Conservation (phyloP, 176 grass and related monocot genomes). For the Rhynchospora tenuis region DNA sequence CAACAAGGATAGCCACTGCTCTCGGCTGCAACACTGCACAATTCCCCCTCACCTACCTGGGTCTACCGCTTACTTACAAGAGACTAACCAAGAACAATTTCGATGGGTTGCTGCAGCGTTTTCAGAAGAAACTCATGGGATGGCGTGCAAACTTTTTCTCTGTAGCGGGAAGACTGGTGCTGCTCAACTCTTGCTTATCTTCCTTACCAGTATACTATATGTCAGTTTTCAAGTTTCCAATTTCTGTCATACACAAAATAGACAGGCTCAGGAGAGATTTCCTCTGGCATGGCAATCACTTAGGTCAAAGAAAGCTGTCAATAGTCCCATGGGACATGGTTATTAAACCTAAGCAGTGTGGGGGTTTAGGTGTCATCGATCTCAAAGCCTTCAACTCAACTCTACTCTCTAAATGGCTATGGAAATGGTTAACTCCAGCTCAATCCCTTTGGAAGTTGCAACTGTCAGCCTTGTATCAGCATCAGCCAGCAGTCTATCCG, state of each 20-base stretch:
- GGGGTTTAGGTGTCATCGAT: no score
- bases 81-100: neutral
- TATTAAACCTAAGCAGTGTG: no score
- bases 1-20: no score
- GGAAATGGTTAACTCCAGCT: no score
- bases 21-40: neutral
- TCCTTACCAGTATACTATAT: neutral
- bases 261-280: neutral
- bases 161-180: neutral
- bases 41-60: neutral
- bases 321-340: no score
- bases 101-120: neutral
- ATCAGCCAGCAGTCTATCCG: no score
- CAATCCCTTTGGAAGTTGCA: no score
- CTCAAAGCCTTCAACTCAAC: no score
- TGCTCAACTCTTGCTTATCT: neutral
- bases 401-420: no score
- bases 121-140: neutral
- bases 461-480: no score
- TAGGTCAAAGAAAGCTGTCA: neutral
- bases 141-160: neutral
- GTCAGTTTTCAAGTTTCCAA: neutral
- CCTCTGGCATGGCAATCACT: neutral
- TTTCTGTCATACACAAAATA: neutral
- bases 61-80: neutral